A percentile compares a stretch with the other conserved stretches of the same genome.
These are phyloP conservation scores for Colletotrichum spaethianum DNA, from an alignment of 2,329 filamentous ascomycete species.

Conservation along the genomic window DNA sequence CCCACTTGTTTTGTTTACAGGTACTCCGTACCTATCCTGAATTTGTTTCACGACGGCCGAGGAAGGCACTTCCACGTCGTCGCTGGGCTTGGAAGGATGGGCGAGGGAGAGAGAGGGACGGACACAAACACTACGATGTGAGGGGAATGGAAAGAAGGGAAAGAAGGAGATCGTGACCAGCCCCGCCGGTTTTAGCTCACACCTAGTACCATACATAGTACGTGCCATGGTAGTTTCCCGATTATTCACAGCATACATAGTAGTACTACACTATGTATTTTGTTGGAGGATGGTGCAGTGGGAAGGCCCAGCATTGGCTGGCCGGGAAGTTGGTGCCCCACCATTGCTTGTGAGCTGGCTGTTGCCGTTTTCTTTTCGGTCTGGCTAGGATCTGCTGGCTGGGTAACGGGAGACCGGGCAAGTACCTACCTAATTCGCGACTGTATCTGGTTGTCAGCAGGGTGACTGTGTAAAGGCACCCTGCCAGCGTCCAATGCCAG, in stretches of 20 bases:
- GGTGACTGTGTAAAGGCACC: background rate
- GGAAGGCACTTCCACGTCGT: too few species aligned
- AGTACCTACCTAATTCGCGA: too few species aligned
- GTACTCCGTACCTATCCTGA: too few species aligned
- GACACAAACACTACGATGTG: background rate
- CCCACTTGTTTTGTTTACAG: background rate
- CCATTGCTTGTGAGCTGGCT: background rate
- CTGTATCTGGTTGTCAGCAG: background rate
- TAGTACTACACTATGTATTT: too few species aligned
- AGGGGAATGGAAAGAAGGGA: background rate
- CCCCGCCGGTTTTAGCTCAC: conserved; percentile 9
- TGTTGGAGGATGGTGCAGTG: background rate
- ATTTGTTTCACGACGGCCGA: background rate
- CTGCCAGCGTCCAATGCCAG: background rate
- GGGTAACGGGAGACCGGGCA: conserved; percentile 4
- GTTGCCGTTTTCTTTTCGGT: background rate
- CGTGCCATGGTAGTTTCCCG: background rate
- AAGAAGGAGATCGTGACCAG: background rate
- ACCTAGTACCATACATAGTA: background rate
- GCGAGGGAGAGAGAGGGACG: background rate
- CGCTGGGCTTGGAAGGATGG: background rate
- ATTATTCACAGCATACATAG: background rate
- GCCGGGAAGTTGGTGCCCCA: background rate
- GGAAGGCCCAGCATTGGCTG: background rate
- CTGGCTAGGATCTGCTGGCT: conserved; percentile 3